Conservation (phyloP, 345 rosid genomes). For the Camelina hispida region DNA sequence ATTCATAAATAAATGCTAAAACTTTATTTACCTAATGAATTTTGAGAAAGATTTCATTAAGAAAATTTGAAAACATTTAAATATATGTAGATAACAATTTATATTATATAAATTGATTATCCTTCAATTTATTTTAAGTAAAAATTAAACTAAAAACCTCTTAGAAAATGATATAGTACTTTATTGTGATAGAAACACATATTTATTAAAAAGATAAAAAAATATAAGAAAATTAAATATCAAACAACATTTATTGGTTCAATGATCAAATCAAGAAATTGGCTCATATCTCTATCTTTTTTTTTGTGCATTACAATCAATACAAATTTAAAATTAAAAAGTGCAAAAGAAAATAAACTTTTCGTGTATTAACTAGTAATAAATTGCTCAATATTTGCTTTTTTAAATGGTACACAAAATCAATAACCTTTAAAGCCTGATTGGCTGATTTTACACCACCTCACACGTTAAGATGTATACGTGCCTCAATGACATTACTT, state of each 20-base stretch:
- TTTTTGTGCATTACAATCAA: not conserved
- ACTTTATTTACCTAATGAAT: not conserved
- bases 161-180: not conserved
- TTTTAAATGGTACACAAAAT: no score
- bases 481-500: not conserved
- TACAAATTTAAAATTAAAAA: not conserved
- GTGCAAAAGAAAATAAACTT: no score
- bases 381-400: no score
- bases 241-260: not conserved
- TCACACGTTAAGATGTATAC: not conserved
- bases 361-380: no score
- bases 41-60: not conserved
- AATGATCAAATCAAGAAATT: not conserved
- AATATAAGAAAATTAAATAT: not conserved
- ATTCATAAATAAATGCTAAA: not conserved
- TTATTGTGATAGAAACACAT: not conserved
- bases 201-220: not conserved
- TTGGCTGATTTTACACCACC: not conserved
- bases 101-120: not conserved
- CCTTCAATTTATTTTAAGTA: not conserved
- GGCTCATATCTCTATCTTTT: not conserved
- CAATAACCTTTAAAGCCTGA: not conserved
- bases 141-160: not conserved
- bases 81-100: not conserved
- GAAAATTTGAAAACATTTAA: not conserved